A percentile compares a stretch with the other conserved stretches of the same genome.
phyloP scores from a whole-genome alignment of 208 protist species.

The Tritrichomonas musculus region DNA sequence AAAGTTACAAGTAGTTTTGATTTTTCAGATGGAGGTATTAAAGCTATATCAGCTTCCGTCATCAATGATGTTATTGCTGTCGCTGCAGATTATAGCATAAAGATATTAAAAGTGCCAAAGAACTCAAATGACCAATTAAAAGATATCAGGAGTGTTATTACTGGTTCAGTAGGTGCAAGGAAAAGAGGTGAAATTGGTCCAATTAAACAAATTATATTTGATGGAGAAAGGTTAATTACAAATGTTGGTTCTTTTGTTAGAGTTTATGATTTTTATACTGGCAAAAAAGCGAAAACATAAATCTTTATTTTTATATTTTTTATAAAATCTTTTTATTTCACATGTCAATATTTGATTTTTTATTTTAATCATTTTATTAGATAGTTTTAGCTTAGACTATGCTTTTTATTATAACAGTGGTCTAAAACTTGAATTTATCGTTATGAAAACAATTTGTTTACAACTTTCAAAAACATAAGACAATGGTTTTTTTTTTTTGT shows the following conservation, averaged over 20 bases:
- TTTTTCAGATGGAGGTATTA: neutral
- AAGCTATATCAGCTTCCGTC: neutral
- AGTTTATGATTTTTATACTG: constrained; percentile 28
- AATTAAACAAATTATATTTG: neutral
- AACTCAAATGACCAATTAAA: too few species aligned
- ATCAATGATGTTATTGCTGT: neutral
- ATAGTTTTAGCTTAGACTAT: too few species aligned
- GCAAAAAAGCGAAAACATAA: neutral
- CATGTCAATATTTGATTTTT: neutral
- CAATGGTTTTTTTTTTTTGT: too few species aligned
- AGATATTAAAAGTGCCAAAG: neutral
- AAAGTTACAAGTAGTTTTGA: too few species aligned
- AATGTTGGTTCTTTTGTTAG: neutral
- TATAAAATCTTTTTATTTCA: neutral
- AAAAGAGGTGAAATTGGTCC: neutral
- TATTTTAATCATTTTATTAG: neutral
- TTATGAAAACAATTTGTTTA: too few species aligned
- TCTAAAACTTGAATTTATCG: too few species aligned
- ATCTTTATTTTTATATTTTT: neutral
- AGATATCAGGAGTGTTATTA: neutral
- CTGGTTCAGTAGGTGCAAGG: neutral
- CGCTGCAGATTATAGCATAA: neutral
- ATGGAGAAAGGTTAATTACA: constrained; percentile 23
- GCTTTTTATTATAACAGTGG: too few species aligned
- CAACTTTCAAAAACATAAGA: too few species aligned